These are phyloP conservation scores for Amylocystis lapponica DNA, from an alignment of 768 basidiomycete species.

Conservation along the genomic window DNA sequence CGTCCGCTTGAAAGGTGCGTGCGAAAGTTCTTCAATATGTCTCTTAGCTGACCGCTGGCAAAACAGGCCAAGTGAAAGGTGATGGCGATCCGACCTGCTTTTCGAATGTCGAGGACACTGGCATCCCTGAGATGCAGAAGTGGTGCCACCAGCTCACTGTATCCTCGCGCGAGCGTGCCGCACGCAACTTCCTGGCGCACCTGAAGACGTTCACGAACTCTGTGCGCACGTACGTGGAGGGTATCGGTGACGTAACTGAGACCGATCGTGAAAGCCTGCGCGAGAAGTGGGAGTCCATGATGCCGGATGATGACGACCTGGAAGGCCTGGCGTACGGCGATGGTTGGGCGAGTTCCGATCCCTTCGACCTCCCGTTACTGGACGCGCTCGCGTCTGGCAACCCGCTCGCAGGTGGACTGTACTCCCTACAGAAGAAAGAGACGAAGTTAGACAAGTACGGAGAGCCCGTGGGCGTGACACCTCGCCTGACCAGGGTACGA, in stretches of 20 bases:
- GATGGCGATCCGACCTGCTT: conserved; percentile 56
- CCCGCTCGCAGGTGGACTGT: conserved; percentile 21
- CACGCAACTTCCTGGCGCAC: conserved; percentile 39
- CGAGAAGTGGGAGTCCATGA: conserved; percentile 45
- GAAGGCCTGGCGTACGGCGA: conserved; percentile 13
- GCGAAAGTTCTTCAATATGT: neutral
- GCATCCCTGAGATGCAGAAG: conserved; percentile 48
- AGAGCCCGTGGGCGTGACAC: conserved; percentile 39
- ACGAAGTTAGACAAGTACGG: conserved; percentile 40
- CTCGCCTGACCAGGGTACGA: conserved; percentile 35
- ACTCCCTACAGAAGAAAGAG: conserved; percentile 25
- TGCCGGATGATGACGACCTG: conserved; percentile 20
- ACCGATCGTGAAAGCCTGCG: conserved; percentile 46
- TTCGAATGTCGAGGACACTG: conserved; percentile 45
- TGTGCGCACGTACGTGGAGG: conserved; percentile 43
- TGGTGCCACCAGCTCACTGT: conserved; percentile 55
- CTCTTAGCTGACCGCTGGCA: neutral
- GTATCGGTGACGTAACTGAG: conserved; percentile 46
- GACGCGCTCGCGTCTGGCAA: conserved; percentile 19
- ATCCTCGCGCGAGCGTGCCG: conserved; percentile 43
- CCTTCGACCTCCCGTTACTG: conserved; percentile 21
- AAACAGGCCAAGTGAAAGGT: conserved; percentile 49
- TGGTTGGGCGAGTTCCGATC: conserved; percentile 21
- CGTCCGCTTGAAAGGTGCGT: conserved; percentile 44
- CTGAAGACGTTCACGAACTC: conserved; percentile 44